Percentiles rank a stretch among this genome's conserved stretches.
Conservation (phyloP, 2,329 filamentous ascomycete species). For the Hypoxylon sp. region DNA sequence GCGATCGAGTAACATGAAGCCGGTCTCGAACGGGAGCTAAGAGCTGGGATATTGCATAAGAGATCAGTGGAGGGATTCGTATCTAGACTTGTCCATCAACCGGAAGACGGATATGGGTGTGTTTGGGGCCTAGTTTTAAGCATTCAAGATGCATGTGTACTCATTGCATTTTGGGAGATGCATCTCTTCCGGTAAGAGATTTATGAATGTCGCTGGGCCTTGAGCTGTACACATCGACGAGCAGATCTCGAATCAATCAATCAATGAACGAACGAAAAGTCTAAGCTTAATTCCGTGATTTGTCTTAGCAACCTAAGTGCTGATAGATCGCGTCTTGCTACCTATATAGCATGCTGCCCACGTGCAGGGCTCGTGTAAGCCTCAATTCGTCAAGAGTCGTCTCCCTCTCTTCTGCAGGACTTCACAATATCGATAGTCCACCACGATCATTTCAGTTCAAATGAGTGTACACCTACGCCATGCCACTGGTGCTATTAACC, state of each 20-base stretch:
- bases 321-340: neutral
- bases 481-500: neutral
- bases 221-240: conserved; percentile 33
- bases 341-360: neutral
- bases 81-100: conserved; percentile 29
- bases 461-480: neutral
- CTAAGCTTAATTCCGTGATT: conserved; percentile 2
- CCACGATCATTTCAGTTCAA: neutral
- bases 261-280: conserved; percentile 13
- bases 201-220: conserved; percentile 24
- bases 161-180: conserved; percentile 30
- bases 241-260: conserved; percentile 32
- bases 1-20: conserved; percentile 37
- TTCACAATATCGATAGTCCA: neutral
- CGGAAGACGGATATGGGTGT: conserved; percentile 12
- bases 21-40: conserved; percentile 20
- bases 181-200: conserved; percentile 46
- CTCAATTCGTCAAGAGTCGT: neutral
- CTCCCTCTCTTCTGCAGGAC: neutral
- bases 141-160: conserved; percentile 29
- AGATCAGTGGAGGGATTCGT: conserved; percentile 34
- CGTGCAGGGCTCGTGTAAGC: neutral
- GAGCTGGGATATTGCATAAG: conserved; percentile 41
- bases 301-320: neutral
- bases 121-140: conserved; percentile 27